Evolutionary conservation across 2,329 filamentous ascomycete species (phyloP).

Genomic region (Zasmidium citrigriseum): DNA sequence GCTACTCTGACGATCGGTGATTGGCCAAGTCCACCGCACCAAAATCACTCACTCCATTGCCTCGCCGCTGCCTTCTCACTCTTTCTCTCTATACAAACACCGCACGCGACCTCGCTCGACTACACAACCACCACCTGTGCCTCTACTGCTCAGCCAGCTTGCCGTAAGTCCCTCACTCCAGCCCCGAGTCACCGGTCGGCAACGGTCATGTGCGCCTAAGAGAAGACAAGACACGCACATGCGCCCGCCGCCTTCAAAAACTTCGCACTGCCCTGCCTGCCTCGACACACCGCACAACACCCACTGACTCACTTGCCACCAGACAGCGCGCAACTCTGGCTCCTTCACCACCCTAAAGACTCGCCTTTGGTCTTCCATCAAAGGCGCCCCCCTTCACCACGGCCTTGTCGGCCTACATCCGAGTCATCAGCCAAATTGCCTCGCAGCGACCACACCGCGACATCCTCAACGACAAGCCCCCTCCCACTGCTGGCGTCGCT

Average conservation of each 20-base stretch:
- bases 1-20: background rate
- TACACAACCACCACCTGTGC: background rate
- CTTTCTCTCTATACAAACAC: background rate
- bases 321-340: background rate
- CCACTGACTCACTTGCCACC: conserved; percentile 1
- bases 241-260: background rate
- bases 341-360: conserved; percentile 14
- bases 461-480: conserved; percentile 53
- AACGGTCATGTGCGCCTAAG: background rate
- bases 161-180: background rate
- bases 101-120: background rate
- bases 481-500: conserved; percentile 34
- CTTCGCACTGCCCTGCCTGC: background rate
- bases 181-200: background rate
- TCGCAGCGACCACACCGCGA: conserved; percentile 46
- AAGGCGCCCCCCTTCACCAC: conserved; percentile 46
- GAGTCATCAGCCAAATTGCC: conserved; percentile 50
- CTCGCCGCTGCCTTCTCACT: background rate
- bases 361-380: conserved; percentile 39
- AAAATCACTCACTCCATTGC: background rate
- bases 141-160: background rate
- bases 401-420: conserved; percentile 45
- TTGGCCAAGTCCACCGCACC: background rate
- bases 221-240: background rate
- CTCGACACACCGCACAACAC: background rate